Evolutionary conservation across 352 stramenopile species (phyloP).

Genomic region (Pythium plurisporium): DNA sequence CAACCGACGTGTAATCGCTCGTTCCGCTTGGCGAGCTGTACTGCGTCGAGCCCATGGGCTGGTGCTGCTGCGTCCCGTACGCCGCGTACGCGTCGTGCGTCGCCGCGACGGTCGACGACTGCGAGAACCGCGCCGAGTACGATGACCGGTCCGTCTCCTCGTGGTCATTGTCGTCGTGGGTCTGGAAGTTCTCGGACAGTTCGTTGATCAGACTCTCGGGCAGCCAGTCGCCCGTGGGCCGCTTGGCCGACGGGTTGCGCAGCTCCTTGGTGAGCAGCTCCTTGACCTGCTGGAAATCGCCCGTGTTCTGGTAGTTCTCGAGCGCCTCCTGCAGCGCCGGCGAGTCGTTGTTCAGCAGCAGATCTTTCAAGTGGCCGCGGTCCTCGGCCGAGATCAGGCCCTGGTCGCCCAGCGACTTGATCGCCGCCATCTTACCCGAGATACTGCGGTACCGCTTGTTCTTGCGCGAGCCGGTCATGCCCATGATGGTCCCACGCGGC

Average conservation of each 20-base stretch:
- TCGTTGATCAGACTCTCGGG: constrained; percentile 76
- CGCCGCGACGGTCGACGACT: background rate
- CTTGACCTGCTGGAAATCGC: constrained; percentile 72
- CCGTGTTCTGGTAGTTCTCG: constrained; percentile 73
- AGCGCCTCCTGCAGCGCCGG: constrained; percentile 68
- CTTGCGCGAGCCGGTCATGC: constrained; percentile 29
- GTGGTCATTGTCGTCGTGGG: constrained; percentile 19
- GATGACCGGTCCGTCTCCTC: background rate
- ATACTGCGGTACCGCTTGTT: constrained; percentile 77
- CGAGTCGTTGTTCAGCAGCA: constrained; percentile 77
- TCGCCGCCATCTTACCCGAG: constrained; percentile 77
- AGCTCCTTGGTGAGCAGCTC: constrained; percentile 61
- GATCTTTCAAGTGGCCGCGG: constrained; percentile 65
- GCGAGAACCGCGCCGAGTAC: background rate
- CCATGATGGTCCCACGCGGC: constrained; percentile 18
- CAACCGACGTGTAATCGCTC: constrained; percentile 15
- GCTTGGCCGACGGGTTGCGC: constrained; percentile 60
- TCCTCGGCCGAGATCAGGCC: constrained; percentile 68
- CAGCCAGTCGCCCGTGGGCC: constrained; percentile 65
- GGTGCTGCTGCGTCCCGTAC: constrained; percentile 3
- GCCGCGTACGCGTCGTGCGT: background rate
- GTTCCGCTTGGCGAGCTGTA: constrained; percentile 1
- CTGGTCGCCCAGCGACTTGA: constrained; percentile 73
- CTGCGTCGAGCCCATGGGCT: background rate
- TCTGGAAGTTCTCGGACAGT: constrained; percentile 53